These are phyloP conservation scores for Saturnispora halmiae DNA, from an alignment of 805 yeast genomes.

Conservation along the genomic window DNA sequence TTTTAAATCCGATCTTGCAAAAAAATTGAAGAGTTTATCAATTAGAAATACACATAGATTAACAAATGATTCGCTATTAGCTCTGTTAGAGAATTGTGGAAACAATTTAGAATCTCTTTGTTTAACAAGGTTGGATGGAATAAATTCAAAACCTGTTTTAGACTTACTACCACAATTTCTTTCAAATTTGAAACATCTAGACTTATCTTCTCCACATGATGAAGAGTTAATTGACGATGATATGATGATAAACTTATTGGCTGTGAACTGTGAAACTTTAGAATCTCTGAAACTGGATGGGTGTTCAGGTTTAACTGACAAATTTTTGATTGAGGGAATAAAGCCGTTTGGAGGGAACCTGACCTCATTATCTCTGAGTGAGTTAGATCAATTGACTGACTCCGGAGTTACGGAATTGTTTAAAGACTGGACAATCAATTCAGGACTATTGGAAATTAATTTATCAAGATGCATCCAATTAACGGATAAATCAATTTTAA, in stretches of 20 bases:
- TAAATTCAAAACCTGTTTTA: constrained; percentile 48
- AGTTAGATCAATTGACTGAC: constrained; percentile 58
- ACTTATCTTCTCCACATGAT: constrained; percentile 57
- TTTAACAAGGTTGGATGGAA: constrained; percentile 64
- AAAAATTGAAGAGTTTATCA: constrained; percentile 48
- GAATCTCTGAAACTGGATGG: constrained; percentile 57
- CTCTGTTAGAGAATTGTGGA: constrained; percentile 56
- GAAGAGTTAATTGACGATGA: constrained; percentile 66
- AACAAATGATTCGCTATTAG: constrained; percentile 51
- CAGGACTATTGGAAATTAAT: constrained; percentile 52
- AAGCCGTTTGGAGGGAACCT: constrained; percentile 49
- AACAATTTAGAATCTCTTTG: constrained; percentile 45
- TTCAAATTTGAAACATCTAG: constrained; percentile 45
- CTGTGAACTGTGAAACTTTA: constrained; percentile 54
- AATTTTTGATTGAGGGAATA: constrained; percentile 46
- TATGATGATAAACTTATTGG: constrained; percentile 48
- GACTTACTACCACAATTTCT: constrained; percentile 59
- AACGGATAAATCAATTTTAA: constrained; percentile 52
- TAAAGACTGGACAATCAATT: constrained; percentile 43
- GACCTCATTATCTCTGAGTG: constrained; percentile 48
- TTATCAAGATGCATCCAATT: constrained; percentile 58
- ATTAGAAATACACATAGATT: constrained; percentile 80
- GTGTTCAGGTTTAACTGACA: constrained; percentile 64
- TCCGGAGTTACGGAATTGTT: constrained; percentile 57
- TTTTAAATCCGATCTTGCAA: constrained; percentile 46